Evolutionary conservation across 345 rosid species (phyloP), one percentile per base, ranked within the genome.

Genomic region (Acer saccharum): DNA sequence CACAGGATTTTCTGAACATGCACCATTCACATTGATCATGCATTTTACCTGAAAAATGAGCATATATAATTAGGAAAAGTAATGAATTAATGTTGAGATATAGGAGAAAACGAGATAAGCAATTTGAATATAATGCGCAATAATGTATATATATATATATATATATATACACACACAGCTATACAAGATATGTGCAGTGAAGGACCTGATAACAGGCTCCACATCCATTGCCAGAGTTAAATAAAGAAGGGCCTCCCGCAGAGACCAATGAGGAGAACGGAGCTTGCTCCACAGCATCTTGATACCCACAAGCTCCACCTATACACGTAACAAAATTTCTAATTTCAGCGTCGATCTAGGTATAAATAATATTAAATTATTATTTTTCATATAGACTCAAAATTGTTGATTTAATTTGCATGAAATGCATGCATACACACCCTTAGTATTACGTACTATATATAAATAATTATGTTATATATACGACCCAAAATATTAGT

Each of bases 271-370:
- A 81, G 23, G 73, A 48, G 60, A 89, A 85, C 1, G 94, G 95
- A 10, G 85, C 60, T 76, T 72, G 76, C 32, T 54, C 89, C 12
- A 90, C 91, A 6, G 82, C 82, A 7, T 8, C 27, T 17, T 77
- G 82, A 78, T 82, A 90, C 20, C 94, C 97, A 79, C 94, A 93
- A 79, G 89, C 95, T 74, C 97, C 97, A 14, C 97, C 97, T 89
- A 60, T 25, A 16, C 12, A 60, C 25, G 21, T 10, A 20, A 60
- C 39, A 25, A 69, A 9, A 12, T 46, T n/a, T 61, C 9, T 6
- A 12, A 70, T 5, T 54, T 54, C 58, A 12, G 16, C 4, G 2
- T 13, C 27, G 2, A 25, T 25, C 7, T 12, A 20, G 7, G 3
- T 10, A n/a, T 60, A 60, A 7, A 60, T 60, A 60, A 20, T 7